Conservation (phyloP, 2,329 filamentous ascomycete genomes). For the Curvularia lunata region DNA sequence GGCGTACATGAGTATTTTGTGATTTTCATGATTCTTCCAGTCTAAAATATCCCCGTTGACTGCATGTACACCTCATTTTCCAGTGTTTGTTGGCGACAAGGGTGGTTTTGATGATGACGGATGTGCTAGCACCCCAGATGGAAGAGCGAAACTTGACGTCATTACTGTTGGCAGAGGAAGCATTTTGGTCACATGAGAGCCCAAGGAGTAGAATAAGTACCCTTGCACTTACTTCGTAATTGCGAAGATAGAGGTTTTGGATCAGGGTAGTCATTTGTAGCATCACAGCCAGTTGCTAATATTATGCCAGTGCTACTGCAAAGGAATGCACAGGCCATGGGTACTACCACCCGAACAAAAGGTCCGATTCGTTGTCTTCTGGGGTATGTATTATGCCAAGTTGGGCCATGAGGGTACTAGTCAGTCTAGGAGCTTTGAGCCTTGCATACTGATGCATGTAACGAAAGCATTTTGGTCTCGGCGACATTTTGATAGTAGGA, state of each 20-base stretch:
- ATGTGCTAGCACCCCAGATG: background rate
- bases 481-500: background rate
- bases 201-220: background rate
- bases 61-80: background rate
- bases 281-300: background rate
- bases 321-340: background rate
- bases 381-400: background rate
- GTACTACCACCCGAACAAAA: background rate
- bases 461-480: background rate
- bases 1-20: no score
- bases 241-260: background rate
- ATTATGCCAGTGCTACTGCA: background rate
- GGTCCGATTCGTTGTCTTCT: background rate
- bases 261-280: background rate
- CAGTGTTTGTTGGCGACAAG: background rate
- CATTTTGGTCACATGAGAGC: background rate
- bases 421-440: background rate
- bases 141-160: background rate
- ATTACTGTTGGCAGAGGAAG: background rate
- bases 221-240: background rate
- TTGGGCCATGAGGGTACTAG: background rate
- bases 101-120: background rate
- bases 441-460: no score
- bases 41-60: background rate
- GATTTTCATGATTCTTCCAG: background rate